Evolutionary conservation across 345 rosid genomes (phyloP).

Genomic region (Anastatica hierochuntica): DNA sequence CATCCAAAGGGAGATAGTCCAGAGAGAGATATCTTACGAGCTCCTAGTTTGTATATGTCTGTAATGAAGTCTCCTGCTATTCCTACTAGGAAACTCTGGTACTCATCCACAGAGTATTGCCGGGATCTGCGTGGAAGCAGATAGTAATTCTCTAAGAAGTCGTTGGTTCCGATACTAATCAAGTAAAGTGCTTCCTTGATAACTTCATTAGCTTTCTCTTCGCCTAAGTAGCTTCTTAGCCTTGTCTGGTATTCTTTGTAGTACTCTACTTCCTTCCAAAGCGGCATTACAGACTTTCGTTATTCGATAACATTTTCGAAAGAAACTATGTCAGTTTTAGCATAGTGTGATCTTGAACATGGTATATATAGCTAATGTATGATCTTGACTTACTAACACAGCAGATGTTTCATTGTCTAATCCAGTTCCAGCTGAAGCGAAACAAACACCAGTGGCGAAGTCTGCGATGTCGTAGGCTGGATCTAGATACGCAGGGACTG

Average conservation of each 20-base stretch:
- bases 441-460: slow-evolving; percentile 74
- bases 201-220: slow-evolving; percentile 39
- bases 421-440: slow-evolving; percentile 92
- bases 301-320: not conserved
- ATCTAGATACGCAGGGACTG: slow-evolving; percentile 73
- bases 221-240: slow-evolving; percentile 41
- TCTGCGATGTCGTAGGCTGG: slow-evolving; percentile 46
- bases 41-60: slow-evolving; percentile 57
- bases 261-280: slow-evolving; percentile 73
- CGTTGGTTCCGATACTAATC: slow-evolving; percentile 79
- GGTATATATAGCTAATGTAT: not conserved
- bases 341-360: no score
- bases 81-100: slow-evolving; percentile 46
- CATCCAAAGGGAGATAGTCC: slow-evolving; percentile 88
- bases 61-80: slow-evolving; percentile 43
- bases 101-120: slow-evolving; percentile 35
- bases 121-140: slow-evolving; percentile 31
- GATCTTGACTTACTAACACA: slow-evolving; percentile 51
- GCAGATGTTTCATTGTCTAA: slow-evolving; percentile 65
- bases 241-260: slow-evolving; percentile 54
- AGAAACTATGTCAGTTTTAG: not conserved
- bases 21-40: slow-evolving; percentile 40
- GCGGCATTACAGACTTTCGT: slow-evolving; percentile 72
- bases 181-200: slow-evolving; percentile 51
- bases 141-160: slow-evolving; percentile 73